Base-by-base conservation (phyloP, 2,329 filamentous ascomycete genomes). In the Aspergillus bombycis region DNA sequence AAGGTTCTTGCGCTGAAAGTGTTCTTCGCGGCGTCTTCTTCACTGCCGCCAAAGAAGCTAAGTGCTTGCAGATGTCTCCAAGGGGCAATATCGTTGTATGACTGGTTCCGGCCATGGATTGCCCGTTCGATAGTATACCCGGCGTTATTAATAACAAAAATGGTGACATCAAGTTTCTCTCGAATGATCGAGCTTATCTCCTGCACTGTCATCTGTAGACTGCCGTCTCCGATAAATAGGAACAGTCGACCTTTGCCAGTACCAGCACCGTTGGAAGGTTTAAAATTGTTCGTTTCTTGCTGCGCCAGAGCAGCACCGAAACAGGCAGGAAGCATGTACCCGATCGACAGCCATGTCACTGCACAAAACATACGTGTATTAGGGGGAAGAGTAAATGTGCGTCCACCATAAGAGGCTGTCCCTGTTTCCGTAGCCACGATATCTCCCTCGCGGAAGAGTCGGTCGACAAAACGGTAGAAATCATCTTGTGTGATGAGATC, bases 201-300 rank as follows among this genome's bases (percentile, higher is more conserved):
- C 71, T 91, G 89, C 0, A 83, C 87, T 0, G 88, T 91, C 77
- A 91, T 85, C 66, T 89, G 85, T 63, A 91, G 83, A 65, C 86
- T 88, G 4, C 88, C 88, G 58, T 89, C 88, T 6, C 87, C 88
- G 38, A 88, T 88, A 64, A 88, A 81, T 1, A 89, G 75, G 11
- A 89, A 80, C 0, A 86, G 85, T 60, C 85, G 78, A n/a, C 68
- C 32, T 26, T 55, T 55, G 8, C 11, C 62, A 65, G 21, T 71
- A 4, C 32, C n/a, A 2, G n/a, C 12, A 2, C 32, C 34, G 19
- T 38, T 38, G 32, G 32, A n/a, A n/a, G 48, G 48, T 65, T 16
- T 58, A 52, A 23, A 48, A 19, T 21, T 53, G 26, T 9, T 65
- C n/a, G 58, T 52, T 23, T 79, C 73, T 16, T 71, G 71, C 32